Conservation (phyloP, 805 yeast genomes). For the Zygoascus biomembranicola region DNA sequence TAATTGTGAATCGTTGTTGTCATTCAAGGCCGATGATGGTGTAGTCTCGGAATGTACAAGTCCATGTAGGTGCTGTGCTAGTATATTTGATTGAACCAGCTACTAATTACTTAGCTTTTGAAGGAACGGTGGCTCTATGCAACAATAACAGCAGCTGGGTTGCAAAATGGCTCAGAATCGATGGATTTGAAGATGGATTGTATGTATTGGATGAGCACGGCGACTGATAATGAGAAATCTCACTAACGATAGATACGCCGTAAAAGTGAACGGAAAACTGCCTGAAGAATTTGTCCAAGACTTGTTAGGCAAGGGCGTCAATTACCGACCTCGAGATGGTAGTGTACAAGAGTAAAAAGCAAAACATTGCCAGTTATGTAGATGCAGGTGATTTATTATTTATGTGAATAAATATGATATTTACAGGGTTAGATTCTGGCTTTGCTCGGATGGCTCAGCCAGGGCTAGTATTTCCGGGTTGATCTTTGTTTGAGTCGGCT, state of each 20-base stretch:
- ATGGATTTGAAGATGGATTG: constrained; percentile 78
- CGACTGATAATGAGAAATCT: neutral
- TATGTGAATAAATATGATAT: neutral
- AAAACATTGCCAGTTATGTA: neutral
- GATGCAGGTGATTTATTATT: neutral
- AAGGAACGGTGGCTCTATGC: constrained; percentile 87
- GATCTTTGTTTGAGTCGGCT: neutral
- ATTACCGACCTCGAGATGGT: constrained; percentile 94
- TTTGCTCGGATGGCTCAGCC: neutral
- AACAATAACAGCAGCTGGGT: constrained; percentile 84
- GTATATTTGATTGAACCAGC: neutral
- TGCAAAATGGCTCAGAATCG: constrained; percentile 90
- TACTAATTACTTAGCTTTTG: constrained; percentile 45
- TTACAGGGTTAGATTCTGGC: neutral
- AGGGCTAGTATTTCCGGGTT: neutral
- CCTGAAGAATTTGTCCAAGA: constrained; percentile 79
- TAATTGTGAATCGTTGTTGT: constrained; percentile 85
- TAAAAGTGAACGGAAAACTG: constrained; percentile 81
- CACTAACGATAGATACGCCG: constrained; percentile 46
- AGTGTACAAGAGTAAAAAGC: constrained; percentile 32
- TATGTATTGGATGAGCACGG: constrained; percentile 23
- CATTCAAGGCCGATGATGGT: constrained; percentile 69
- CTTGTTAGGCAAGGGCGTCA: constrained; percentile 63
- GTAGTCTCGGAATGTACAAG: constrained; percentile 88
- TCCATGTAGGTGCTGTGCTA: constrained; percentile 41